A percentile compares a stretch with the other conserved stretches of the same genome.
These are phyloP conservation scores for Syncephalastrum monosporum DNA, from an alignment of 371 early-diverging fungal species.

Conservation along the genomic window DNA sequence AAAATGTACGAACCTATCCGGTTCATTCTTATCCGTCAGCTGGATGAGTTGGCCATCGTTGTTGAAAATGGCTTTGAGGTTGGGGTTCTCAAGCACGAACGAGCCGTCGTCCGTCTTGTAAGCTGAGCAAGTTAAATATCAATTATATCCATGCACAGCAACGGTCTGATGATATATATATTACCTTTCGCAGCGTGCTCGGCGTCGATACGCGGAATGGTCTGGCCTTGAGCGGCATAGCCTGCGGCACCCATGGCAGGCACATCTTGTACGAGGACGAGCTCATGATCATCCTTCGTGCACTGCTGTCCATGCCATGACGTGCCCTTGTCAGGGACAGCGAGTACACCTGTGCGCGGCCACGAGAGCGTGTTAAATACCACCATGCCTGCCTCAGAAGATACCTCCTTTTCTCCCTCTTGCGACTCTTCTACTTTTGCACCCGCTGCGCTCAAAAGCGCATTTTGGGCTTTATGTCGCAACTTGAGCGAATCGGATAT, in stretches of 20 bases:
- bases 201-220: slow-evolving; percentile 8
- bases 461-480: slow-evolving; percentile 34
- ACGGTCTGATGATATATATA: too few relatives aligned
- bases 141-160: background rate
- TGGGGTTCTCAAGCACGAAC: slow-evolving; percentile 71
- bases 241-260: slow-evolving; percentile 35
- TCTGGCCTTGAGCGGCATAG: slow-evolving; percentile 8
- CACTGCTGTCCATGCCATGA: slow-evolving; percentile 43
- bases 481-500: slow-evolving; percentile 30
- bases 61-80: slow-evolving; percentile 69
- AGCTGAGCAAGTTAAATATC: slow-evolving; percentile 18
- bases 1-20: slow-evolving; percentile 28
- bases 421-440: background rate
- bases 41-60: slow-evolving; percentile 67
- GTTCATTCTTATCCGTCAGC: slow-evolving; percentile 58
- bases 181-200: slow-evolving; percentile 24
- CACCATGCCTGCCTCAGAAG: slow-evolving; percentile 34
- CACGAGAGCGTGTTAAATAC: slow-evolving; percentile 85
- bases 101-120: slow-evolving; percentile 28
- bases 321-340: slow-evolving; percentile 46
- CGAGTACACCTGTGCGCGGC: slow-evolving; percentile 70
- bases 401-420: background rate
- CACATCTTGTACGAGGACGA: slow-evolving; percentile 35
- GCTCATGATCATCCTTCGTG: slow-evolving; percentile 43
- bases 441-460: background rate